phyloP scores from a whole-genome alignment of 148 eudicot genomes.

The Tetragonia tetragonoides region DNA sequence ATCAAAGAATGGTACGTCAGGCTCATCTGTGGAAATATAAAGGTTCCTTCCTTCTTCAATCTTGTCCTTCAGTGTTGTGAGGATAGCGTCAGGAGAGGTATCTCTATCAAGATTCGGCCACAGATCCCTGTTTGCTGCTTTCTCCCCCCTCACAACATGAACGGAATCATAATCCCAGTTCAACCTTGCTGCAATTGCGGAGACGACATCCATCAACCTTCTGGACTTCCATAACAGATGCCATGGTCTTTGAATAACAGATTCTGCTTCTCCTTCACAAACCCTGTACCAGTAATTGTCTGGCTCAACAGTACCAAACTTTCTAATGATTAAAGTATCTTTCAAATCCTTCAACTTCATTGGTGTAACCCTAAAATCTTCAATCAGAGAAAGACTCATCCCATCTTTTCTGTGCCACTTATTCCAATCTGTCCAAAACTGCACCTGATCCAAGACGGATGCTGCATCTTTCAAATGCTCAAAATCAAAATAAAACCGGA shows the following conservation, averaged over 20 bases:
- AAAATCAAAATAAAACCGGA: slow-evolving; percentile 86
- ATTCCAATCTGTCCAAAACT: slow-evolving; percentile 81
- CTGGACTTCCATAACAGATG: slow-evolving; percentile 85
- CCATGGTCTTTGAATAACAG: slow-evolving; percentile 88
- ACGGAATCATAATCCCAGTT: slow-evolving; percentile 93
- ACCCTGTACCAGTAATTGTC: slow-evolving; percentile 97
- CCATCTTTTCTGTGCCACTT: slow-evolving; percentile 67
- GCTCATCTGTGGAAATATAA: slow-evolving; percentile 74
- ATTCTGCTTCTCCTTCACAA: slow-evolving; percentile 90
- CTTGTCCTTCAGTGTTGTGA: slow-evolving; percentile 52
- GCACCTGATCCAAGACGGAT: slow-evolving; percentile 71
- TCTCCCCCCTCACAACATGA: slow-evolving; percentile 85
- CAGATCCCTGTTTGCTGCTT: slow-evolving; percentile 62
- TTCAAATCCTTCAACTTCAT: slow-evolving; percentile 59
- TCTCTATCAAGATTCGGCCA: slow-evolving; percentile 93
- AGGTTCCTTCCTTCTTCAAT: slow-evolving; percentile 80
- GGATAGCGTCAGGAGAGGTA: slow-evolving; percentile 71
- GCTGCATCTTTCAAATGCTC: slow-evolving; percentile 91
- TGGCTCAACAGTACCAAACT: slow-evolving; percentile 80
- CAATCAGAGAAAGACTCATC: slow-evolving; percentile 57
- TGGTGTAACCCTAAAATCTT: slow-evolving; percentile 72
- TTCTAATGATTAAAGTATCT: slow-evolving; percentile 76
- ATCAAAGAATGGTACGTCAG: slow-evolving; percentile 60
- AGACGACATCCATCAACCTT: slow-evolving; percentile 82
- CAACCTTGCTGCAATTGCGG: slow-evolving; percentile 64